These are phyloP conservation scores for Colletotrichum phormii DNA, from an alignment of 2,329 filamentous ascomycete genomes.

Conservation along the genomic window DNA sequence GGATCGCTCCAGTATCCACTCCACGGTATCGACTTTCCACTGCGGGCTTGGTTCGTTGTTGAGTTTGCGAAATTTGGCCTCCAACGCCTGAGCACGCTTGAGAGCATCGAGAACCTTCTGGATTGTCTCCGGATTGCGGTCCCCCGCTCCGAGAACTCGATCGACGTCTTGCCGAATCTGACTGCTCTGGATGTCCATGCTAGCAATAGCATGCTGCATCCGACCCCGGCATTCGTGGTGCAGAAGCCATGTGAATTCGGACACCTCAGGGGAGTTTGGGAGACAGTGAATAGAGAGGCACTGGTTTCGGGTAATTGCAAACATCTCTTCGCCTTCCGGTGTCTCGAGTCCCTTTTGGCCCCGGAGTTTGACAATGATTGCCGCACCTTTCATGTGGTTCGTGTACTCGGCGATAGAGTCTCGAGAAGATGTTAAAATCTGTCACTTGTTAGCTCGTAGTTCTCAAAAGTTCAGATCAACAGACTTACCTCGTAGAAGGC, in stretches of 20 bases:
- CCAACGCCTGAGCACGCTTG: constrained; percentile 32
- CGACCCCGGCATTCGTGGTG: constrained; percentile 37
- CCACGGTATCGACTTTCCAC: constrained; percentile 32
- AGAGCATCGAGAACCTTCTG: constrained; percentile 34
- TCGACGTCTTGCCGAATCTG: constrained; percentile 39
- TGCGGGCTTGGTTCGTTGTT: constrained; percentile 36
- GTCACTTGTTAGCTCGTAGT: not conserved
- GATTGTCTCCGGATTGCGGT: constrained; percentile 32
- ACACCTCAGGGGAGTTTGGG: constrained; percentile 33
- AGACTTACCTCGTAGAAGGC: constrained; percentile 35
- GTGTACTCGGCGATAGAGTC: constrained; percentile 38
- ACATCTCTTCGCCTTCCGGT: constrained; percentile 40
- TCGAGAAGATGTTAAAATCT: constrained; percentile 37
- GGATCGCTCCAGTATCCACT: constrained; percentile 25
- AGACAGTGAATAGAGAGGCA: constrained; percentile 39
- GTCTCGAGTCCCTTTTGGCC: constrained; percentile 36
- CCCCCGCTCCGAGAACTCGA: constrained; percentile 22
- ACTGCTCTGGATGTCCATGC: constrained; percentile 38
- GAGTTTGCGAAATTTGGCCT: constrained; percentile 33
- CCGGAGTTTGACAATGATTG: constrained; percentile 39
- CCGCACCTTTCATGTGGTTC: constrained; percentile 40
- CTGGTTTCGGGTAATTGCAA: constrained; percentile 40
- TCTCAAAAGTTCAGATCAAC: not conserved
- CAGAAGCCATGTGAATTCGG: constrained; percentile 39
- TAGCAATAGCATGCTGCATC: constrained; percentile 38